Evolutionary conservation across 1,284 basidiomycete species (phyloP).

Genomic region (Rhodotorula sp.): DNA sequence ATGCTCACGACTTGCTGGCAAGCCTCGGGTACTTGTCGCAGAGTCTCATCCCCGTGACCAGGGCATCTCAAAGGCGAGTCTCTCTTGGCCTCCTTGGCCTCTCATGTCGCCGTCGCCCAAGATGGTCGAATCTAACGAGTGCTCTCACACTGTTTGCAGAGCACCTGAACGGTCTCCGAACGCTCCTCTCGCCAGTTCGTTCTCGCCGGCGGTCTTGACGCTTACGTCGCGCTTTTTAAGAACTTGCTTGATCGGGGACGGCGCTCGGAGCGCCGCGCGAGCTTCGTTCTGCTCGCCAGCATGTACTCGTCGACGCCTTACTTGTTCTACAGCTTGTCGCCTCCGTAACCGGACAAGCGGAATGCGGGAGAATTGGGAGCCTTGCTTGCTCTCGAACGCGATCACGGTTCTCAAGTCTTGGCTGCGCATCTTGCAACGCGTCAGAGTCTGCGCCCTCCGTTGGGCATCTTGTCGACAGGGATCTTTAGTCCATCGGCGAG

Average conservation of each 20-base stretch:
- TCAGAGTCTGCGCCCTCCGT: too few species aligned
- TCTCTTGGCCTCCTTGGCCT: constrained; percentile 9
- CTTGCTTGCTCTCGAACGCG: too few species aligned
- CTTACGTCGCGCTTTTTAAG: constrained; percentile 63
- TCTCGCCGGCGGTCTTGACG: constrained; percentile 67
- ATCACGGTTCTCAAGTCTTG: too few species aligned
- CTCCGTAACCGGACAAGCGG: too few species aligned
- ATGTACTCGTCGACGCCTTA: too few species aligned
- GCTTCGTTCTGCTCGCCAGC: too few species aligned
- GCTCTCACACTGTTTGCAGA: constrained; percentile 5
- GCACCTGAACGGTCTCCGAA: constrained; percentile 62
- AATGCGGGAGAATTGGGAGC: too few species aligned
- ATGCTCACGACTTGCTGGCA: constrained; percentile 48
- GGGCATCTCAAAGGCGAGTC: constrained; percentile 75
- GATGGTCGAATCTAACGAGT: neutral
- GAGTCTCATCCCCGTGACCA: constrained; percentile 68
- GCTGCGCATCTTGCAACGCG: too few species aligned
- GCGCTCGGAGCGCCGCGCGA: too few species aligned
- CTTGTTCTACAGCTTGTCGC: too few species aligned
- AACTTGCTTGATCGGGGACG: constrained; percentile 57
- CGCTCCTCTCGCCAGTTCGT: constrained; percentile 73
- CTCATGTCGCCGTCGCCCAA: neutral
- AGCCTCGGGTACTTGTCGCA: constrained; percentile 57
- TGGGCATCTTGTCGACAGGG: too few species aligned
- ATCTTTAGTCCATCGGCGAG: too few species aligned